phyloP scores from a whole-genome alignment of 176 grass and related monocot species.

The Alopecurus myosuroides region DNA sequence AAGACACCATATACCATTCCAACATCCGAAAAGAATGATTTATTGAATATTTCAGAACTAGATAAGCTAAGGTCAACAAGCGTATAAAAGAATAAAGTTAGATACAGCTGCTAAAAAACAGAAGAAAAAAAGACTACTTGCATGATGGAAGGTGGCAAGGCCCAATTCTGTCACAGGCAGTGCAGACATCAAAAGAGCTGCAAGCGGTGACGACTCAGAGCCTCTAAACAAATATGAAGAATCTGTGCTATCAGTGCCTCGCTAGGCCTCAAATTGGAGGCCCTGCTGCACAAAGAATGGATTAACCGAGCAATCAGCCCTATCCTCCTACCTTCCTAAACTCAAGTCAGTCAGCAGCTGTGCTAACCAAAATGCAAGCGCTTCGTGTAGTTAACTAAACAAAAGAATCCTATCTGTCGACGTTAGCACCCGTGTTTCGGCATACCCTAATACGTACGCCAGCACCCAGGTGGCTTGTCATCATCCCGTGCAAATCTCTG shows the following conservation, averaged over 20 bases:
- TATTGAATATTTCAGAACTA: background rate
- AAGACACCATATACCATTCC: background rate
- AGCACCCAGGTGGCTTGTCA: slow-evolving; percentile 25
- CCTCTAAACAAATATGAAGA: slow-evolving; percentile 26
- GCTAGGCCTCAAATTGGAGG: slow-evolving; percentile 48
- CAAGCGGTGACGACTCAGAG: slow-evolving; percentile 30
- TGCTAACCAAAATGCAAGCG: slow-evolving; percentile 27
- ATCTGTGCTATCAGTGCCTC: slow-evolving; percentile 26
- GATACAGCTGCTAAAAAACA: slow-evolving; percentile 22
- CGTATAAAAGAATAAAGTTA: slow-evolving; percentile 48
- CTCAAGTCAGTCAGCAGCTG: slow-evolving; percentile 26
- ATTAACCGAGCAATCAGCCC: slow-evolving; percentile 35
- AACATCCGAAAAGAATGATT: slow-evolving; percentile 2
- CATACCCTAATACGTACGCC: slow-evolving; percentile 29
- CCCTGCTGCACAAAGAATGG: slow-evolving; percentile 48
- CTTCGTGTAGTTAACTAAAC: slow-evolving; percentile 39
- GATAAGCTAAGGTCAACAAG: slow-evolving; percentile 18
- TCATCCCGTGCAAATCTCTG: slow-evolving; percentile 30
- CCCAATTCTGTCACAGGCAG: slow-evolving; percentile 19
- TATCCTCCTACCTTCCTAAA: slow-evolving; percentile 21
- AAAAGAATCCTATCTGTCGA: too few species aligned
- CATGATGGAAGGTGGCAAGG: slow-evolving; percentile 9
- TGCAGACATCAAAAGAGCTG: slow-evolving; percentile 32
- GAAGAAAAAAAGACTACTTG: background rate
- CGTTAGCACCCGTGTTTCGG: slow-evolving; percentile 30